A percentile compares a stretch with the other conserved stretches of the same genome.
phyloP scores from a whole-genome alignment of 176 grass and related monocot species.

The Alloteropsis semialata region DNA sequence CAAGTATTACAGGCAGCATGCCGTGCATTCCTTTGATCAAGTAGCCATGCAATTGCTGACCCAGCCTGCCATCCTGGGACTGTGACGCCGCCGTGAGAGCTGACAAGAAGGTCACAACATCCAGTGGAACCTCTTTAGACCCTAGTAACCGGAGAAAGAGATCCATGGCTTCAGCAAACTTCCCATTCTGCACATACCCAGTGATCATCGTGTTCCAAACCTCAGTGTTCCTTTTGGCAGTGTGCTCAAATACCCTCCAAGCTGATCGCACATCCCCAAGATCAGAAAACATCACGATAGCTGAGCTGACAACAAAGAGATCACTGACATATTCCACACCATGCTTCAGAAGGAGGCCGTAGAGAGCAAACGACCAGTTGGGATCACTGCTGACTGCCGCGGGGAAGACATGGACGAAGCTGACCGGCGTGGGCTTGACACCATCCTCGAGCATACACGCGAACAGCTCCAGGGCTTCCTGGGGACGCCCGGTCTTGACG shows the following conservation, averaged over 20 bases:
- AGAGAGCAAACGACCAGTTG: conserved; percentile 40
- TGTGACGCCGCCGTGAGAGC: conserved; percentile 69
- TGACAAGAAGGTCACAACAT: conserved; percentile 77
- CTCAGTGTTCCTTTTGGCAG: conserved; percentile 66
- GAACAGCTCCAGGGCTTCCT: conserved; percentile 55
- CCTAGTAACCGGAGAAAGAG: conserved; percentile 60
- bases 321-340: conserved; percentile 57
- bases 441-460: conserved; percentile 55
- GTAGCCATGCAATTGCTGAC: conserved; percentile 72
- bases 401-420: conserved; percentile 67
- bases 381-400: neutral
- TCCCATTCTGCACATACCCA: conserved; percentile 71
- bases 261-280: conserved; percentile 46
- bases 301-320: conserved; percentile 74
- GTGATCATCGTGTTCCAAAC: conserved; percentile 98
- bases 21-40: conserved; percentile 54
- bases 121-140: conserved; percentile 37
- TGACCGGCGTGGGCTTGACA: conserved; percentile 60
- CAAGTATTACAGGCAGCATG: conserved; percentile 61
- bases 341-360: conserved; percentile 71
- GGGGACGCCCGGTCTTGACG: conserved; percentile 45
- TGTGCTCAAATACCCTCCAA: conserved; percentile 48
- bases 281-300: conserved; percentile 60
- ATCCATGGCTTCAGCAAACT: conserved; percentile 53
- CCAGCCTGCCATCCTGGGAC: conserved; percentile 65